Percentiles rank a stretch among this genome's conserved stretches.
phyloP scores from a whole-genome alignment of 108 stramenopile genomes.

The Bacterosira constricta region DNA sequence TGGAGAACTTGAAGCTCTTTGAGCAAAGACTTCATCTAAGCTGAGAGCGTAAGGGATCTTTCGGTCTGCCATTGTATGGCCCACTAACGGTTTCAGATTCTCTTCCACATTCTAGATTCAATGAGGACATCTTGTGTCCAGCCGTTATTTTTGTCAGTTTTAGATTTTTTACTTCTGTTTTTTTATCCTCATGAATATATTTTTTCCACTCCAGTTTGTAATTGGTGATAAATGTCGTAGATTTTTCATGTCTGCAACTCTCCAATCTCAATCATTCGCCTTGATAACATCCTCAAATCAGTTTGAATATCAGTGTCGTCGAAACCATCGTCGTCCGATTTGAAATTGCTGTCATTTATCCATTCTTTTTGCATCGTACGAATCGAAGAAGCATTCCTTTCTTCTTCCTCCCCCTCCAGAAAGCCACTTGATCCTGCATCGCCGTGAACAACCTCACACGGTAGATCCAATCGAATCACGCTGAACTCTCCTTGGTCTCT shows the following conservation, averaged over 20 bases:
- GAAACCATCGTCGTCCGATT: not conserved
- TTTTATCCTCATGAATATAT: too few relatives aligned
- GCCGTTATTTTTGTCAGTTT: too few relatives aligned
- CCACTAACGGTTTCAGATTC: too few relatives aligned
- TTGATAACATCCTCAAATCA: constrained; percentile 19
- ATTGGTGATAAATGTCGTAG: too few relatives aligned
- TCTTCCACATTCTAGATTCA: too few relatives aligned
- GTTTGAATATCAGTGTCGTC: constrained; percentile 14
- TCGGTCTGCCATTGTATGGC: too few relatives aligned
- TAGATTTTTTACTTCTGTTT: too few relatives aligned
- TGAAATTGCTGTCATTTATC: not conserved
- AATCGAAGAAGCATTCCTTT: not conserved
- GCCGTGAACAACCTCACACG: constrained; percentile 39
- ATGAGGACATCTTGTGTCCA: too few relatives aligned
- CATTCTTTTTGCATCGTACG: not conserved
- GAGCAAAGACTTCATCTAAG: constrained; percentile 9
- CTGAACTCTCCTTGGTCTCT: constrained; percentile 6
- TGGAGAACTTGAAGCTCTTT: not conserved
- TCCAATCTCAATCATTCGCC: constrained; percentile 4
- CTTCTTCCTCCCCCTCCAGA: constrained; percentile 3
- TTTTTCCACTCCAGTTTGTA: too few relatives aligned
- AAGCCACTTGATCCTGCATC: constrained; percentile 10
- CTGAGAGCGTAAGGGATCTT: not conserved
- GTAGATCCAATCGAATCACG: constrained; percentile 41
- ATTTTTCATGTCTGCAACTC: not conserved